These are phyloP conservation scores for Polygonum aviculare DNA, from an alignment of 148 eudicot species.

Conservation along the genomic window DNA sequence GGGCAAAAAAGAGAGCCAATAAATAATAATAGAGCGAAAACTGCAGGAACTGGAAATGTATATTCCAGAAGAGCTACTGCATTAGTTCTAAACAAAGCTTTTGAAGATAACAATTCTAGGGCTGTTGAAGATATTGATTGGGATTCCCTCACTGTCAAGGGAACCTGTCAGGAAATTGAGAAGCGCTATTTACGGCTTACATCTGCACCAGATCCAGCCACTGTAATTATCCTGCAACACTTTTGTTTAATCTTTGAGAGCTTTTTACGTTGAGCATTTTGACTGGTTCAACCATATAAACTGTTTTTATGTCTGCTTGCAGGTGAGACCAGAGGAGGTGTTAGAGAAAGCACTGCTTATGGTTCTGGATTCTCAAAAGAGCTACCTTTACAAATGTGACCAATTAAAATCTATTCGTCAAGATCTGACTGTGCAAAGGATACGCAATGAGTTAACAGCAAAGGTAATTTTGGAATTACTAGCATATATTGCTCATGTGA, in stretches of 20 bases:
- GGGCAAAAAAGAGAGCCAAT: constrained; percentile 42
- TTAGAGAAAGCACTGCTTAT: constrained; percentile 68
- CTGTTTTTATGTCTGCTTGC: constrained; percentile 24
- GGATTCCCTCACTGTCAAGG: constrained; percentile 93
- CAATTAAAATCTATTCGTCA: constrained; percentile 96
- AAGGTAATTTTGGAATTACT: constrained; percentile 37
- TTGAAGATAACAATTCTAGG: constrained; percentile 60
- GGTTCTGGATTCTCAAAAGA: constrained; percentile 78
- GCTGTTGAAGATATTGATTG: constrained; percentile 99
- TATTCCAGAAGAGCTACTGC: constrained; percentile 64
- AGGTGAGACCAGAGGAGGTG: constrained; percentile 98
- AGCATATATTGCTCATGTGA: not conserved
- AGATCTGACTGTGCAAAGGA: constrained; percentile 92
- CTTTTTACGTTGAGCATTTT: constrained; percentile 3
- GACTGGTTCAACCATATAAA: not conserved
- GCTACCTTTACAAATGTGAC: constrained; percentile 87
- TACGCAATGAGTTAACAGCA: constrained; percentile 86
- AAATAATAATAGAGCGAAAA: constrained; percentile 36
- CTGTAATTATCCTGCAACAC: constrained; percentile 35
- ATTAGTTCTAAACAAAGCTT: constrained; percentile 46
- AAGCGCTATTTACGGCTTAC: constrained; percentile 93
- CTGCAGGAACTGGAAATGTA: constrained; percentile 44
- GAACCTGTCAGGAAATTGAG: constrained; percentile 93
- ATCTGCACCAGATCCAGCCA: constrained; percentile 94
- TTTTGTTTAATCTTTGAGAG: not conserved